A percentile compares a stretch with the other conserved stretches of the same genome.
These are phyloP conservation scores for Aspergillus tubingensis DNA, from an alignment of 2,329 filamentous ascomycete species.

Conservation along the genomic window DNA sequence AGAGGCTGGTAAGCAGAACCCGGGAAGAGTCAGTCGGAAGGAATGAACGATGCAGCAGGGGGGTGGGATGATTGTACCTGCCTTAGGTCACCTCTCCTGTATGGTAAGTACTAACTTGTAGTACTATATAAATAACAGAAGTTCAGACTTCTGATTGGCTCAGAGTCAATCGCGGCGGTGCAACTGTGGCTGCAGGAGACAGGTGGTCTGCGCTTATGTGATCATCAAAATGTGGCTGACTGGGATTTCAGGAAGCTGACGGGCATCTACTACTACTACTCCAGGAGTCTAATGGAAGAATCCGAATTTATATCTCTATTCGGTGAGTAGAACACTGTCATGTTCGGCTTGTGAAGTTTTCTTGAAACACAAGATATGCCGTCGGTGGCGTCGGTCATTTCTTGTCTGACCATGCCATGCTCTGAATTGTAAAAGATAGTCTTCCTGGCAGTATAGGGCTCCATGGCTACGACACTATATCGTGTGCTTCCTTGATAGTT, in stretches of 20 bases:
- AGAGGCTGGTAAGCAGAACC: background rate
- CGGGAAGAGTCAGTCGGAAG: background rate
- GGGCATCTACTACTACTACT: background rate
- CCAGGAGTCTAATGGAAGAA: background rate
- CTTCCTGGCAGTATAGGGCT: conserved; percentile 9
- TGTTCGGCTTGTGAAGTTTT: background rate
- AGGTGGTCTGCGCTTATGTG: conserved; percentile 9
- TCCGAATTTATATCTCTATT: background rate
- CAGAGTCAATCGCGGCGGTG: background rate
- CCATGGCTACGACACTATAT: conserved; percentile 12
- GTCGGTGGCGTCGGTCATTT: conserved; percentile 19
- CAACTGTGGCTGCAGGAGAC: conserved; percentile 18
- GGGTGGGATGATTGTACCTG: conserved; percentile 25
- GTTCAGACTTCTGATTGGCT: conserved; percentile 20
- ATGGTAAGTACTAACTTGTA: background rate
- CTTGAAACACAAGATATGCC: background rate
- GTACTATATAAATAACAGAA: conserved; percentile 22
- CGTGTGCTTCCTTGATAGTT: background rate
- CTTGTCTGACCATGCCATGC: conserved; percentile 18
- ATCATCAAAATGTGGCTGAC: background rate
- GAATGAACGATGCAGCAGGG: conserved; percentile 19
- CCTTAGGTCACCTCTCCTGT: conserved; percentile 11
- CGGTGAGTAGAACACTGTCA: too few relatives aligned
- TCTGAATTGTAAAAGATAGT: background rate
- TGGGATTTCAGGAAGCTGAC: background rate